Conservation (phyloP, 805 yeast genomes). For the Candida glaebosa region DNA sequence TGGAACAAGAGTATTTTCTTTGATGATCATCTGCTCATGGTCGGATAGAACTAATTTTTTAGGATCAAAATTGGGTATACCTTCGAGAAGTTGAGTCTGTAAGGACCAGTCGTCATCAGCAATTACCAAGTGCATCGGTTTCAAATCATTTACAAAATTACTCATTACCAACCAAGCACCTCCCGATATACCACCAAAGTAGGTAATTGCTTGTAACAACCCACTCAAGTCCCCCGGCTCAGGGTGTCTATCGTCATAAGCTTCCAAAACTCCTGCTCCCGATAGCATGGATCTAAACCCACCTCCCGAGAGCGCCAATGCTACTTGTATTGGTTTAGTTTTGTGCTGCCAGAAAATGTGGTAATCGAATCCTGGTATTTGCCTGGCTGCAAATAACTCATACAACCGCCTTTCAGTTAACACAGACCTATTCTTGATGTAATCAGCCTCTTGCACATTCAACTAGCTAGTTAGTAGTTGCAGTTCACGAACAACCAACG, state of each 20-base stretch:
- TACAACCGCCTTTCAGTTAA: conserved; percentile 21
- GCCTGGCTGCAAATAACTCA: conserved; percentile 24
- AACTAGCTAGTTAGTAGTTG: conserved; percentile 7
- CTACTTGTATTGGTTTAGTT: conserved; percentile 23
- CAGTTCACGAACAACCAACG: neutral
- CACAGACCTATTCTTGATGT: conserved; percentile 25
- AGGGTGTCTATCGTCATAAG: conserved; percentile 46
- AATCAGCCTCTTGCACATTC: conserved; percentile 20
- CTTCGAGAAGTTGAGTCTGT: conserved; percentile 48
- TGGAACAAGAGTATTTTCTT: neutral
- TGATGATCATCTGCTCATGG: neutral
- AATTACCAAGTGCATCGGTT: conserved; percentile 21
- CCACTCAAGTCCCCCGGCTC: conserved; percentile 42
- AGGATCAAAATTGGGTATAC: conserved; percentile 52
- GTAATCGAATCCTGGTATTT: conserved; percentile 31
- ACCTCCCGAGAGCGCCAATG: conserved; percentile 48
- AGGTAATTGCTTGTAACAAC: conserved; percentile 49
- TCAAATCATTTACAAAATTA: conserved; percentile 28
- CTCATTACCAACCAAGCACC: conserved; percentile 68
- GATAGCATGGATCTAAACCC: conserved; percentile 58
- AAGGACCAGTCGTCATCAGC: conserved; percentile 37
- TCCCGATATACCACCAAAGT: conserved; percentile 66
- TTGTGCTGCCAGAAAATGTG: conserved; percentile 15
- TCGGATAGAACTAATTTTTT: neutral
- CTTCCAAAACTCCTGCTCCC: conserved; percentile 54